Evolutionary conservation across 805 yeast genomes (phyloP).

Genomic region (Pichia kluyveri): DNA sequence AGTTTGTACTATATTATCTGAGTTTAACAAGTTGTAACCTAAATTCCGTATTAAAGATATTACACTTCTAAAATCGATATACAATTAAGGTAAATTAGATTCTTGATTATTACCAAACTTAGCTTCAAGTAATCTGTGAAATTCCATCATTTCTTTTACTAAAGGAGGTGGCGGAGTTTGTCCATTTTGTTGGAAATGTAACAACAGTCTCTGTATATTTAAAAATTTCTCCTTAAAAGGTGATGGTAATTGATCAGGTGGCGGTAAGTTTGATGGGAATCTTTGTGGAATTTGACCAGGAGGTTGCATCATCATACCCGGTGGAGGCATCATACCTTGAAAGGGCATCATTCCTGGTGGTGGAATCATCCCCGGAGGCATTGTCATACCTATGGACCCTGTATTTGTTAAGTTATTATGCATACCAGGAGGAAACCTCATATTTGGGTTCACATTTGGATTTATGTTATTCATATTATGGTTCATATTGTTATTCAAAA

Average conservation of each 20-base stretch:
- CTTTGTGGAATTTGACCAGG: background rate
- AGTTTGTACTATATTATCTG: too few relatives aligned
- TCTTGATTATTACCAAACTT: background rate
- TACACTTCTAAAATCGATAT: too few relatives aligned
- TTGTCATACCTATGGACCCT: background rate
- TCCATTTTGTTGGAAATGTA: slow-evolving; percentile 10
- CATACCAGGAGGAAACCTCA: background rate
- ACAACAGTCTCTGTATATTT: slow-evolving; percentile 7
- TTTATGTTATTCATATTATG: background rate
- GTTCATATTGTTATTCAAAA: background rate
- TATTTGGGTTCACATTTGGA: background rate
- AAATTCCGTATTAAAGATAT: too few relatives aligned
- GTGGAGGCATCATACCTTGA: background rate
- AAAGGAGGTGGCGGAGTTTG: slow-evolving; percentile 13
- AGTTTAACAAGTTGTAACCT: too few relatives aligned
- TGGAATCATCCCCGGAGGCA: slow-evolving; percentile 14
- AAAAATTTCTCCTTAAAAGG: slow-evolving; percentile 7
- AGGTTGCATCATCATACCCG: background rate
- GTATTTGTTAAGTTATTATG: background rate
- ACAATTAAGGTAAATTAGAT: too few relatives aligned
- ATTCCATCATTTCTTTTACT: slow-evolving; percentile 9
- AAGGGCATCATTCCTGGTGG: background rate
- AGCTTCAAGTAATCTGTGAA: slow-evolving; percentile 6
- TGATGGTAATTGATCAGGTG: slow-evolving; percentile 13
- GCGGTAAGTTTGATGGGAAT: slow-evolving; percentile 4